Evolutionary conservation across 371 early-diverging fungal species (phyloP), one percentile per base, ranked within the genome.

Genomic region (Mortierella sp.): DNA sequence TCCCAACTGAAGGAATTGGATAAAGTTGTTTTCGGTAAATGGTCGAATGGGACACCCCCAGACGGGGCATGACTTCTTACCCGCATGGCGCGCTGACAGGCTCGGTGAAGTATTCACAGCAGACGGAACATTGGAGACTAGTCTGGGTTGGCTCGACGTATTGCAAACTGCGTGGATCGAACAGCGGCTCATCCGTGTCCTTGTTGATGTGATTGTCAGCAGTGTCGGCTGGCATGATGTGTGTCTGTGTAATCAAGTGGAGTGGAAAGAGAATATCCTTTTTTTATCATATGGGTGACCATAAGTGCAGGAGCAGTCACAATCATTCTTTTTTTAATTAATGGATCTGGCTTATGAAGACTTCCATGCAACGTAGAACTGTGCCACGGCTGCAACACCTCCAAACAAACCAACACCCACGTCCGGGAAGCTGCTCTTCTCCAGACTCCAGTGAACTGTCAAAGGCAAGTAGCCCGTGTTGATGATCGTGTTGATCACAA

Each of bases 401-500:
- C 98, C 98, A 82, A 88, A 96, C 43, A 94, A 82, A 47, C 97
- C 97, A 23, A 97, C 96, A 11, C 89, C 88, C 1, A 94, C 87
- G 70, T 97, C 97, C 0, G 98, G 95, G 87, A 98, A 94, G 31
- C 83, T 80, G 23, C 90, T 89, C 34, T 86, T 86, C 60, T 93
- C 92, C 61, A 94, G 79, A 28, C 94, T 93, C 95, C 95, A 96
- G 82, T 96, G 96, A 37, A 97, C 81, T 12, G 98, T 96, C 68
- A 97, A 81, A 17, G 98, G 98, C 73, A 97, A 84, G 83, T 97
- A 97, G 37, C 95, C 95, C 11, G 95, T 87, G 78, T 97, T 97
- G 81, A 94, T 93, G 52, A 95, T 72, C 24, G 93, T 81, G 79
- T 92, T 91, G 52, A 93, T 81, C 32, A 85, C 31, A 70, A 91